Base-by-base conservation (phyloP, 208 protist genomes). In the Naegleria gruberi region DNA sequence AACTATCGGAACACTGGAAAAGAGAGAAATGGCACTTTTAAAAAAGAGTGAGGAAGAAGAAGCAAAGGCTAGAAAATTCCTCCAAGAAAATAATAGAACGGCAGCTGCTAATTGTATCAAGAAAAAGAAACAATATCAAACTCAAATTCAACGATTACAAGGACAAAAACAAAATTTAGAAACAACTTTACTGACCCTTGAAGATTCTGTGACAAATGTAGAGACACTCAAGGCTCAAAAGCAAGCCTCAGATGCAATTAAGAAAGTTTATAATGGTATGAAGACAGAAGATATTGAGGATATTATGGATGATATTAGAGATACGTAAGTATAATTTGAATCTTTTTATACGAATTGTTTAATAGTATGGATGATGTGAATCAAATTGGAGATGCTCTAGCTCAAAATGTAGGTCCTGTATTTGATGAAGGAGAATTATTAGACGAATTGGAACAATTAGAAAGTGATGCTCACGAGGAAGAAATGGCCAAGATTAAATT, bases 71-170 rank as follows among this genome's bases (percentile, higher is more conserved):
- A 97, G 96, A 93, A 91, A 94, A 89, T 94, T 95, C 84, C 93
- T 96, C 51, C 90, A 92, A 4, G 96, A 95, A 92, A 97, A 97
- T 90, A 97, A 98, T 92, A 95, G 92, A n/a, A 92, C 94, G 65
- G 93, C 89, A 34, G 96, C 96, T 17, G 89, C 97, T 90, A 93
- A 96, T 91, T 96, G 94, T 89, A 95, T 97, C 94, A 97, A 97
- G 91, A 94, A 95, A 26, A 98, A 98, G 92, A 98, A 98, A 92
- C 89, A 93, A 92, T 96, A 95, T 91, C 95, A 97, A 90, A 93
- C 94, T 88, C 95, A 98, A 92, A 91, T 97, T 26, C 40, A 92
- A 43, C 94, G 91, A 74, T 92, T 97, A 17, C 89, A 89, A 8
- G 91, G 73, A 0, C 93, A 96, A 91, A 94, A 95, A 90, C 92